Conservation (phyloP, 1,284 basidiomycete genomes). For the Tremellales sp. region DNA sequence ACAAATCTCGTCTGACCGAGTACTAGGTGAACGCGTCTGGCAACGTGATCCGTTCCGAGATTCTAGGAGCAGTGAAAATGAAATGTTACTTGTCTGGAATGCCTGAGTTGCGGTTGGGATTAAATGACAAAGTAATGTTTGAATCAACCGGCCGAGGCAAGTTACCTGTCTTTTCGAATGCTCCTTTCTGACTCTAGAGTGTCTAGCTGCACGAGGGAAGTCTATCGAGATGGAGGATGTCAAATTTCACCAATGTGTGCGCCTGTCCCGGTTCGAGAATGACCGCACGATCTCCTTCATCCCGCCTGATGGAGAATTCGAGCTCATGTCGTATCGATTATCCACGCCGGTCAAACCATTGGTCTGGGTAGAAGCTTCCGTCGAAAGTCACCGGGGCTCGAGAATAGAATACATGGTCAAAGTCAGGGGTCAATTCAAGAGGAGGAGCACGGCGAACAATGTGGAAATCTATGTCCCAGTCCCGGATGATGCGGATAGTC, state of each 20-base stretch:
- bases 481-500: conserved; percentile 96
- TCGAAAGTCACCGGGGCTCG: conserved; percentile 90
- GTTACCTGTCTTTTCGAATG: conserved; percentile 37
- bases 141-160: conserved; percentile 90
- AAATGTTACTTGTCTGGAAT: conserved; percentile 99
- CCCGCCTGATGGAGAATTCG: conserved; percentile 97
- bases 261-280: conserved; percentile 98
- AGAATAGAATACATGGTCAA: conserved; percentile 98
- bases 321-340: conserved; percentile 94
- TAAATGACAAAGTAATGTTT: conserved; percentile 99
- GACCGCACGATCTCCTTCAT: conserved; percentile 99
- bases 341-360: conserved; percentile 96
- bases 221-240: conserved; percentile 99
- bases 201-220: conserved; percentile 83
- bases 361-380: conserved; percentile 95
- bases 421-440: conserved; percentile 96
- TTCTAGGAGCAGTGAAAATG: conserved; percentile 97
- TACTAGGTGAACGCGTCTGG: conserved; percentile 88
- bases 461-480: conserved; percentile 98
- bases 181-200: no score
- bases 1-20: conserved; percentile 6
- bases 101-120: conserved; percentile 91
- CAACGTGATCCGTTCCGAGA: conserved; percentile 95
- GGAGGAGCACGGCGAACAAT: conserved; percentile 93
- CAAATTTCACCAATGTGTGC: conserved; percentile 99